Evolutionary conservation across 305 asterid genomes (phyloP), one percentile per base, ranked within the genome.

Genomic region (Rubia balearica): DNA sequence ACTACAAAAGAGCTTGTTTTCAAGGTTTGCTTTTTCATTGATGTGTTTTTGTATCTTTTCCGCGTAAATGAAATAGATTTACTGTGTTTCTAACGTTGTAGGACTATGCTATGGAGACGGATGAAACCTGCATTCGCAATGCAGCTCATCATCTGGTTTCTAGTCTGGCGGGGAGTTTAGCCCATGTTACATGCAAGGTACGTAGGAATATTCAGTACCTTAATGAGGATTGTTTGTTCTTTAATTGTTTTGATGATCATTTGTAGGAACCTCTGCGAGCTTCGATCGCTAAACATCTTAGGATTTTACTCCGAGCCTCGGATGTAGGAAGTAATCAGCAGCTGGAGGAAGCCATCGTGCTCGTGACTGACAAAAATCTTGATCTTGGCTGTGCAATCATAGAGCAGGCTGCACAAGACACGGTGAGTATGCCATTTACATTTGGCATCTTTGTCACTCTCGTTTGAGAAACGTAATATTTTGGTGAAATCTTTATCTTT

Each of bases 111-210:
- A 83, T 88, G 92, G 99, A 92, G 76, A 86, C 90, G 1, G 98
- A 95, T 84, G 98, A 92, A 84, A 85, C 89, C 65, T 92, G 90
- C 49, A 86, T 89, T 78, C 81, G 88, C 49, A 95, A 85, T 80
- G 98, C 98, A 64, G 97, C 96, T 61, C 97, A 90, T 77, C 79
- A 88, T 84, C 92, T 95, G 98, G 99, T 88, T 27, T 96, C 99
- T n/a, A 87, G 94, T 82, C 74, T 95, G 85, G 96, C 99, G 0
- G 99, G 99, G 76, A 90, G 99, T 84, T 83, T 95, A 72, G 99
- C 98, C 71, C 98, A 95, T 79, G 99, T 89, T 61, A 90, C 97
- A 63, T 95, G 98, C 97, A 95, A 95, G 99, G 99, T 92, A 81
- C 5, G 4, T 14, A 14, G 66, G 49, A 51, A 70, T 72, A 10